Evolutionary conservation across 169 alveolate species (phyloP), one percentile per base, ranked within the genome.

Genomic region (Babesia gibsoni): DNA sequence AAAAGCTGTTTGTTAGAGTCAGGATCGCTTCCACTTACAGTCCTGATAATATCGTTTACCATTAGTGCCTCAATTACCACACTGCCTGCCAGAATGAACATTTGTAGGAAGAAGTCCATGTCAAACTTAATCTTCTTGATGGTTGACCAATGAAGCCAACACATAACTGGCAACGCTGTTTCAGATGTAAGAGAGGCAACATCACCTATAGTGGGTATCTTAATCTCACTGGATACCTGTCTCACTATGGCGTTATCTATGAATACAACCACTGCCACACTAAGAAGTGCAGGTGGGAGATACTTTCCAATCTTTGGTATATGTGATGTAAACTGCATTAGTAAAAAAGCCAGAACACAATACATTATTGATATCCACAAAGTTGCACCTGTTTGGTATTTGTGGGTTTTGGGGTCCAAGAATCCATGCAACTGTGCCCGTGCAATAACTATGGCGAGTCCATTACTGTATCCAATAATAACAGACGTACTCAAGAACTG

Each of bases 401-500:
- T 73, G 30, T 80, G 88, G 3, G 91, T 82, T 10, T 69, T 57
- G 16, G 88, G 89, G 52, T 89, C 84, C 61, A 49, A 75, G 52
- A 90, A 83, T 20, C 89, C 86, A 30, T 87, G 91, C 48, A 90
- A 65, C 63, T 90, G 94, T 12, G 93, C 94, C 54, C 65, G 78
- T 50, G 84, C 84, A 52, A 90, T 87, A 14, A 89, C 82, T 22
- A 88, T 64, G 0, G 93, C 89, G 23, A 89, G 74, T 4, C 94
- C 94, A 54, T 90, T 90, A 58, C 91, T 73, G 54, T 84, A 90
- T 0, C 94, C 94, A 33, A 90, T 88, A 46, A 84, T 84, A 22
- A 90, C 94, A 7, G 91, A 81, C 14, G 94, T 87, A 32, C 93
- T 86, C 16, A 90, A 54, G 61, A 87, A 77, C 67, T 90, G 93